phyloP scores from a whole-genome alignment of 2,329 filamentous ascomycete species.

The Lojkania enalia region DNA sequence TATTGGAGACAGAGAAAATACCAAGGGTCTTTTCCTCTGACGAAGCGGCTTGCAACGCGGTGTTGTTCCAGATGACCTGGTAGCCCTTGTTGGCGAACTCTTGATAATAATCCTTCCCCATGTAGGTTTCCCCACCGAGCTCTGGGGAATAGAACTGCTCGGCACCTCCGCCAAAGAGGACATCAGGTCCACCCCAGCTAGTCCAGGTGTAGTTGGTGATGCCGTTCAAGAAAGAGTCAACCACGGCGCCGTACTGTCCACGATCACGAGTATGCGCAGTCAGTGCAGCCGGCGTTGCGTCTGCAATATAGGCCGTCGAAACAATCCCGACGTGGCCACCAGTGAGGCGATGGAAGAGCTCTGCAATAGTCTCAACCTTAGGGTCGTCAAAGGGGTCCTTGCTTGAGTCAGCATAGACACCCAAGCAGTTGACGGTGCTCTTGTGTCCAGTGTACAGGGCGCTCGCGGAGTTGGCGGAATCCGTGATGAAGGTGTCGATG shows the following conservation, averaged over 20 bases:
- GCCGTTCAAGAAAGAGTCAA: constrained; percentile 76
- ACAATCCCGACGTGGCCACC: constrained; percentile 65
- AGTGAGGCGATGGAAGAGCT: constrained; percentile 72
- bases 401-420: constrained; percentile 79
- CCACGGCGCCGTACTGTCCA: constrained; percentile 68
- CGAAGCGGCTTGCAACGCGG: constrained; percentile 62
- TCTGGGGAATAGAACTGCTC: constrained; percentile 69
- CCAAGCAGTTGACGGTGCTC: constrained; percentile 78
- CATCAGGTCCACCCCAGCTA: constrained; percentile 72
- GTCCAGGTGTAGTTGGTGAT: constrained; percentile 83
- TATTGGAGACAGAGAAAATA: constrained; percentile 73
- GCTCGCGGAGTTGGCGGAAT: constrained; percentile 82
- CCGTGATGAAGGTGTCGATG: constrained; percentile 82
- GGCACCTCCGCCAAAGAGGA: constrained; percentile 80
- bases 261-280: constrained; percentile 69
- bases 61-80: constrained; percentile 73
- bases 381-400: constrained; percentile 76
- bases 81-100: constrained; percentile 74
- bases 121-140: constrained; percentile 64
- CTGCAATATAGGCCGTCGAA: constrained; percentile 78
- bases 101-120: constrained; percentile 71
- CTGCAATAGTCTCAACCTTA: constrained; percentile 81
- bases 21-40: constrained; percentile 69
- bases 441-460: constrained; percentile 84
- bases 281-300: constrained; percentile 74